Evolutionary conservation across 192 early-diverging fungal genomes (phyloP).

Genomic region (Geranomyces michiganensis): DNA sequence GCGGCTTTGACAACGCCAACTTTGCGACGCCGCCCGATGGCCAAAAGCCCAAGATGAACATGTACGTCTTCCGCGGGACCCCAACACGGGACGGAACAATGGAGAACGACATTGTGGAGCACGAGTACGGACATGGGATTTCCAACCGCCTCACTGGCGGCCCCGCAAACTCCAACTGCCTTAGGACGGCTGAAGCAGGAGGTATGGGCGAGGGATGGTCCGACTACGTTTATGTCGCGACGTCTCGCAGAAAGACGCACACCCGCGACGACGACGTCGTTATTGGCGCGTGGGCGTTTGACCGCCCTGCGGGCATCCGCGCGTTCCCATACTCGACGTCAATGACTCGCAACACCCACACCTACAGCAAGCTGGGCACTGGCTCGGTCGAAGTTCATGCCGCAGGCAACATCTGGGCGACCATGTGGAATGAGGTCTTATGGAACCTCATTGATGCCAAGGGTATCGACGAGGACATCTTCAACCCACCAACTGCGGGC

Average conservation of each 20-base stretch:
- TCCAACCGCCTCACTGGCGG: constrained; percentile 69
- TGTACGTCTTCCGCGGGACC: constrained; percentile 52
- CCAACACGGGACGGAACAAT: constrained; percentile 59
- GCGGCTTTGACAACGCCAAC: constrained; percentile 59
- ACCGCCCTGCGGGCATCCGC: constrained; percentile 48
- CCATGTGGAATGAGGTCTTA: constrained; percentile 60
- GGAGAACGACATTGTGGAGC: constrained; percentile 60
- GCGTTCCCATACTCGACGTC: constrained; percentile 61
- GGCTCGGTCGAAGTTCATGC: constrained; percentile 50
- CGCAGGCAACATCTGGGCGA: constrained; percentile 63
- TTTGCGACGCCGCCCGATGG: constrained; percentile 65
- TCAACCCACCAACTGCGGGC: neutral
- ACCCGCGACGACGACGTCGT: constrained; percentile 49
- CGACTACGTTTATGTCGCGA: constrained; percentile 53
- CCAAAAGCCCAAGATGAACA: constrained; percentile 50
- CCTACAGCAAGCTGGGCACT: constrained; percentile 31
- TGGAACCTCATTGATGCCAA: constrained; percentile 55
- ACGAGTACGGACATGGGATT: constrained; percentile 68
- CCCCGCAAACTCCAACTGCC: constrained; percentile 61
- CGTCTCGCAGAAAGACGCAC: constrained; percentile 38
- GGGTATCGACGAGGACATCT: constrained; percentile 28
- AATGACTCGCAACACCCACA: constrained; percentile 38
- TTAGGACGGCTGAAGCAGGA: constrained; percentile 52
- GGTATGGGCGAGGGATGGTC: constrained; percentile 71
- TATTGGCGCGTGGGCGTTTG: constrained; percentile 44